These are phyloP conservation scores for Quercus wislizeni DNA, from an alignment of 306 rosid species.

Conservation along the genomic window DNA sequence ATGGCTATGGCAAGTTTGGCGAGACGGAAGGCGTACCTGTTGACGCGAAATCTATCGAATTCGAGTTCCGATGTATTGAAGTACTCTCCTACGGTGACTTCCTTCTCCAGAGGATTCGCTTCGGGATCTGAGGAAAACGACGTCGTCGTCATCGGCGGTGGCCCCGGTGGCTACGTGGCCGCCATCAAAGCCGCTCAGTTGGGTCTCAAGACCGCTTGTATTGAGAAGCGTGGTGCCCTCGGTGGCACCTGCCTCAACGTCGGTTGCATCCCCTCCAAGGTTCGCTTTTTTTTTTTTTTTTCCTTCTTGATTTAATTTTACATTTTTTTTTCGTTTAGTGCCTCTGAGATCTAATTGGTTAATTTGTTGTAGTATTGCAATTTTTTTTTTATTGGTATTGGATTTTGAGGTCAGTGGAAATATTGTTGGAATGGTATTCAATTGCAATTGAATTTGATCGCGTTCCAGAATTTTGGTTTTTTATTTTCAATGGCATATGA, in stretches of 20 bases:
- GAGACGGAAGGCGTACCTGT: conserved; percentile 65
- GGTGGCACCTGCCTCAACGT: conserved; percentile 99
- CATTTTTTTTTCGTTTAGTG: not conserved
- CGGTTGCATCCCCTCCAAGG: conserved; percentile 99
- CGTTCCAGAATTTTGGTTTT: too few species aligned
- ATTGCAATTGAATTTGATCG: not conserved
- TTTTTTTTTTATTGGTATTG: not conserved
- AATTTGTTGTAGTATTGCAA: too few species aligned
- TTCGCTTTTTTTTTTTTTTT: too few species aligned
- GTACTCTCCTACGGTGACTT: conserved; percentile 40
- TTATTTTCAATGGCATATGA: too few species aligned
- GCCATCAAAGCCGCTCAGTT: conserved; percentile 98
- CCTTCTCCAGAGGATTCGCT: conserved; percentile 66
- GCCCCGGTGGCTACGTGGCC: conserved; percentile 98
- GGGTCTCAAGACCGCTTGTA: conserved; percentile 93
- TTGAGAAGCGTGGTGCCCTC: conserved; percentile 96
- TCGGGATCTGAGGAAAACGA: conserved; percentile 93
- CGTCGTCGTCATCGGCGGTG: conserved; percentile 97
- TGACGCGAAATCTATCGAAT: conserved; percentile 40
- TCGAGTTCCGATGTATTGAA: conserved; percentile 41
- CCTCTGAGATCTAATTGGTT: not conserved
- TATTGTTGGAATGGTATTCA: too few species aligned
- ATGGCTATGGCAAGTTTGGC: conserved; percentile 88
- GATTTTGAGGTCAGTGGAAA: not conserved
- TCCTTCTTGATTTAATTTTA: not conserved